Evolutionary conservation across 495 filamentous ascomycete genomes (phyloP).

Genomic region (Venustampulla echinocandica): DNA sequence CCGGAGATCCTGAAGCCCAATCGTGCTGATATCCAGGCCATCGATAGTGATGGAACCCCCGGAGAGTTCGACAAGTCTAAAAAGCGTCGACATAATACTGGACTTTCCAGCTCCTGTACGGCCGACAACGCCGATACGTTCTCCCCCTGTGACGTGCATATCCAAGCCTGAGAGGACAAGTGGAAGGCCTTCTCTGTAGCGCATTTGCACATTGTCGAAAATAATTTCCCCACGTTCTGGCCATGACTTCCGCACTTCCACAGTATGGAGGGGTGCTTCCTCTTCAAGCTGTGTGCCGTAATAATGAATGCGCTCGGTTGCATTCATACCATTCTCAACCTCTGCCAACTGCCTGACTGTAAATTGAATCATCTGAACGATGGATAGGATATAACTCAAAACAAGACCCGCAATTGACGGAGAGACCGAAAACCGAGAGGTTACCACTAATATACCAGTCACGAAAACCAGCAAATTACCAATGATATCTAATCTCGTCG

Average conservation of each 20-base stretch:
- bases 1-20: conserved; percentile 81
- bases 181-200: conserved; percentile 75
- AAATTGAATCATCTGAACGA: conserved; percentile 95
- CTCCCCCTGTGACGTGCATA: conserved; percentile 73
- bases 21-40: conserved; percentile 73
- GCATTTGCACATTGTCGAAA: conserved; percentile 83
- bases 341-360: conserved; percentile 90
- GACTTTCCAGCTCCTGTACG: conserved; percentile 93
- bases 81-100: conserved; percentile 86
- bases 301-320: conserved; percentile 87
- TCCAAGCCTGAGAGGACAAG: conserved; percentile 71
- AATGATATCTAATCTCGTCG: conserved; percentile 73
- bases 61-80: conserved; percentile 80
- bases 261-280: conserved; percentile 70
- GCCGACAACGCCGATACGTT: conserved; percentile 88
- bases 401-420: conserved; percentile 84
- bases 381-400: conserved; percentile 82
- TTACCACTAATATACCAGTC: conserved; percentile 84
- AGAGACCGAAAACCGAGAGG: conserved; percentile 77
- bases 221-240: conserved; percentile 77
- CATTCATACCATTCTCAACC: conserved; percentile 96
- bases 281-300: conserved; percentile 83
- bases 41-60: conserved; percentile 84
- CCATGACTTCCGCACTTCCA: conserved; percentile 63
- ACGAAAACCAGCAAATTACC: conserved; percentile 77